Evolutionary conservation across 2,329 filamentous ascomycete species (phyloP), one percentile per base, ranked within the genome.

Genomic region (Claviceps pusilla): DNA sequence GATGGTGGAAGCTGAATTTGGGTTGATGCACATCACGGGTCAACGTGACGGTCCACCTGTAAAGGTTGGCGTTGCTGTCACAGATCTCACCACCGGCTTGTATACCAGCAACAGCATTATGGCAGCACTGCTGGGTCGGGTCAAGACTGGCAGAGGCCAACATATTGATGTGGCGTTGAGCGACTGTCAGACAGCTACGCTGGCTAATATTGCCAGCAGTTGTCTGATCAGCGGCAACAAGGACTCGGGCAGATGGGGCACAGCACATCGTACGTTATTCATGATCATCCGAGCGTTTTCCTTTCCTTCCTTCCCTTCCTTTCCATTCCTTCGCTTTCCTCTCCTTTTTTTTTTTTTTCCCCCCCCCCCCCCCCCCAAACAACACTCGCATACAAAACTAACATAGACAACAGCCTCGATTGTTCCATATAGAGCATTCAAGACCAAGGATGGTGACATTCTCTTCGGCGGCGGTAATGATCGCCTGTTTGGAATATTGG

Each of bases 1-100:
- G 61, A 98, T 98, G 91, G 91, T 98, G 11, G 93, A 98, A 73
- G 93, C 93, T 56, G 93, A 97, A 67, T 90, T 98, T 71, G 93
- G 93, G 0, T 73, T 98, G 55, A 98, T 98, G 93, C 93, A 98
- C 71, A 97, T 98, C 62, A 98, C 93, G 0, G 93, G 93, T 37
- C 79, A 80, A 57, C 79, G 90, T 54, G 86, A 95, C 62, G 89
- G 91, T 0, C 86, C 89, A 1, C 93, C 93, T 0, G 93, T 96
- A 43, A 98, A 98, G 71, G 93, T 98, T 2, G 93, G 93, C 19
- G 93, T 98, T 3, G 93, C 93, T 2, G 93, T 98, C 3, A 97
- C 93, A 0, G 93, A 98, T 69, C 72, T 98, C 51, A 97, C 93
- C 0, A 97, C 93, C 0, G 93, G 93, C 0, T 72, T 98, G 4